phyloP scores from a whole-genome alignment of 1,139 yeast species.

The Scheffersomyces stambukii region DNA sequence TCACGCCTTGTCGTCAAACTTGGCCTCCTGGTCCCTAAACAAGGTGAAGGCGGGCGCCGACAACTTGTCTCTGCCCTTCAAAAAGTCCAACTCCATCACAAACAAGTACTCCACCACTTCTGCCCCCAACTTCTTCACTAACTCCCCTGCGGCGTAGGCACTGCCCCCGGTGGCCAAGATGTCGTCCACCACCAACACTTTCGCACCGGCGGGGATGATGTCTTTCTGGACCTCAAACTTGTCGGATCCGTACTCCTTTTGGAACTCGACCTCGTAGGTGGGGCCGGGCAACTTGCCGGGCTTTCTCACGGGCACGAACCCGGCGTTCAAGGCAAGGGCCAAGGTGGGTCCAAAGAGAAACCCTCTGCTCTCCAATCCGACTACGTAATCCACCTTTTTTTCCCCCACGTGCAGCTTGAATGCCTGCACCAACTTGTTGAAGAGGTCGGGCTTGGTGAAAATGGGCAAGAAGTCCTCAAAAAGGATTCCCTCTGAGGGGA shows the following conservation, averaged over 20 bases:
- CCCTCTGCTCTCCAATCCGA: constrained; percentile 96
- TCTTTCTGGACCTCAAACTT: constrained; percentile 84
- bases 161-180: constrained; percentile 98
- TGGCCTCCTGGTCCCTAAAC: constrained; percentile 74
- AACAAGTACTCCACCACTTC: constrained; percentile 77
- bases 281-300: constrained; percentile 94
- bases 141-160: constrained; percentile 89
- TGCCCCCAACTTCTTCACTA: constrained; percentile 63
- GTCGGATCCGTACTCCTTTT: constrained; percentile 92
- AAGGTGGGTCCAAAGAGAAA: constrained; percentile 93
- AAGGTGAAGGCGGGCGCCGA: constrained; percentile 84
- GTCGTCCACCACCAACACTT: constrained; percentile 86
- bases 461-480: constrained; percentile 96
- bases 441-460: constrained; percentile 75
- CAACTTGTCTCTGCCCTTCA: constrained; percentile 87
- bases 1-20: too few relatives aligned
- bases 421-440: constrained; percentile 77
- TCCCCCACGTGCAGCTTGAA: constrained; percentile 71
- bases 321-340: constrained; percentile 84
- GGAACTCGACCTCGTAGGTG: constrained; percentile 64
- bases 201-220: constrained; percentile 75
- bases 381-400: constrained; percentile 75
- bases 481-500: constrained; percentile 88
- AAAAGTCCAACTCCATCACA: constrained; percentile 90
- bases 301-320: constrained; percentile 93